Base-by-base conservation (phyloP, 768 basidiomycete genomes). In the Termitomyces sp. region DNA sequence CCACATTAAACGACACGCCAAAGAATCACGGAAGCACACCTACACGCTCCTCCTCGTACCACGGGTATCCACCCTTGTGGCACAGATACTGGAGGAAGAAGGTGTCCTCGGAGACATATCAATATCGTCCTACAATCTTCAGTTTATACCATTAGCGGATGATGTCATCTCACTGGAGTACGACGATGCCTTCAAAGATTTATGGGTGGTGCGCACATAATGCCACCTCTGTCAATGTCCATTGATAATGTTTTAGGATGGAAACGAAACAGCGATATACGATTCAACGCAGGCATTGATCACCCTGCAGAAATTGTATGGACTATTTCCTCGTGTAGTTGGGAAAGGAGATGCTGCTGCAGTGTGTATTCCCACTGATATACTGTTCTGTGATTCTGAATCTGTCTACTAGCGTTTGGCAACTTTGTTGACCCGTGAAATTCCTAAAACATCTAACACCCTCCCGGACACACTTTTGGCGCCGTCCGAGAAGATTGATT, bases 71-170 rank as follows among this genome's bases (percentile, higher is more conserved):
- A 89, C 89, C 5, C 80, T 98, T 8, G 92, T 95, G 53, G 83
- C 86, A 34, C 84, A 87, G 56, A 87, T 95, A 61, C 75, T 99
- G 44, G 95, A 98, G 67, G 95, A 98, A 69, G 91, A 97, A 67
- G 97, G 96, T n/a, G 95, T 99, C 0, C 81, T 95, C 16, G 97
- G 97, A n/a, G 95, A 98, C 66, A 79, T 99, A 45, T 87, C 83
- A 8, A 83, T 98, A 32, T 84, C 86, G 20, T 83, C 92, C 30
- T 96, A 93, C 72, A 92, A 93, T 69, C 80, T 99, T 24, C 94
- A 95, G 65, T 92, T 98, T 65, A 93, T 98, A 61, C 94, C 95
- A 16, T 67, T 98, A 37, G 95, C 95, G 57, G 88, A 93, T 18
- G 97, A 99, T 71, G 85, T 98, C 57, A 74, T 98, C 33, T 97